These are phyloP conservation scores for Sclerotinia spermophila DNA, from an alignment of 2,329 filamentous ascomycete species.

Conservation along the genomic window DNA sequence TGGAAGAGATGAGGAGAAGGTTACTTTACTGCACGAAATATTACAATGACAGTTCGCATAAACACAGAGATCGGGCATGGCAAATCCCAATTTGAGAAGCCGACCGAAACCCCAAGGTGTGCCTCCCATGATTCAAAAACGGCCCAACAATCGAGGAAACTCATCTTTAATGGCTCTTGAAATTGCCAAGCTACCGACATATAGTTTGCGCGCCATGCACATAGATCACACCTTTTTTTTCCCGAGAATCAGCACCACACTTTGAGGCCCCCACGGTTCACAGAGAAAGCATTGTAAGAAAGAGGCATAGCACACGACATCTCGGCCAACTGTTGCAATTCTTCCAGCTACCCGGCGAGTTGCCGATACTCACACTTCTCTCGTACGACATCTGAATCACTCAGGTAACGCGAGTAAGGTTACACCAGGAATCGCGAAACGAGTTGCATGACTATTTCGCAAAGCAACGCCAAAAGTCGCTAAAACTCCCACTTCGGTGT, in stretches of 20 bases:
- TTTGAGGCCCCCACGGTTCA: not conserved
- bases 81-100: not conserved
- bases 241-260: constrained; percentile 2
- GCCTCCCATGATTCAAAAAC: not conserved
- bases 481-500: not conserved
- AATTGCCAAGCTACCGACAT: constrained; percentile 2
- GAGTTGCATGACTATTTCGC: not conserved
- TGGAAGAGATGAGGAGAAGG: constrained; percentile 7
- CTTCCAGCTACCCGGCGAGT: constrained; percentile 11
- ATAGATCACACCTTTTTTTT: not conserved
- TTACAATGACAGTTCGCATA: not conserved
- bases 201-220: not conserved
- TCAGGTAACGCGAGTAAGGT: not conserved
- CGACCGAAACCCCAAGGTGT: not conserved
- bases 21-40: constrained; percentile 4
- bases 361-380: not conserved
- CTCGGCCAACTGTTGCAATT: not conserved
- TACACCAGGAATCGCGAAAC: not conserved
- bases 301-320: not conserved
- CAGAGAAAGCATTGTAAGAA: not conserved
- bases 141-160: not conserved
- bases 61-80: not conserved
- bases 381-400: not conserved
- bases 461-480: not conserved
- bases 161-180: not conserved